Conservation (phyloP, 331 rosid genomes). For the Rosa hybrid region DNA sequence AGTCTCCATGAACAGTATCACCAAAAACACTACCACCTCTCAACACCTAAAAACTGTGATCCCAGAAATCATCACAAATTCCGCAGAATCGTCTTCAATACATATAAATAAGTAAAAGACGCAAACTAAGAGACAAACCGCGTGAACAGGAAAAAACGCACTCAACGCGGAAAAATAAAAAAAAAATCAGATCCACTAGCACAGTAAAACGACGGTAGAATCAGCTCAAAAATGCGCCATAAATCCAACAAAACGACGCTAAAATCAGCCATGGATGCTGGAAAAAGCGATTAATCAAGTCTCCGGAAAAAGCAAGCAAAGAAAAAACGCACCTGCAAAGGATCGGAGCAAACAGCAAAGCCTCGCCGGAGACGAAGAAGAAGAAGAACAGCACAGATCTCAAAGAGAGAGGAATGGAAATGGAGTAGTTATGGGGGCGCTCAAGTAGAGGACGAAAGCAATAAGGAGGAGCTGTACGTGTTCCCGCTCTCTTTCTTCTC, state of each 20-base stretch:
- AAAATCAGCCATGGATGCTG: not conserved
- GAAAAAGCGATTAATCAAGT: not conserved
- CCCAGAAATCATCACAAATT: not conserved
- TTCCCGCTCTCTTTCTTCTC: slow-evolving; percentile 42
- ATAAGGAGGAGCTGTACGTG: slow-evolving; percentile 25
- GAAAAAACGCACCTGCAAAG: slow-evolving; percentile 18
- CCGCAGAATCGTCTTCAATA: not conserved
- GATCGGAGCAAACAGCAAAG: slow-evolving; percentile 16
- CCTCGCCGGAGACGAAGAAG: slow-evolving; percentile 21
- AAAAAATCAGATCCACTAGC: slow-evolving; percentile 17
- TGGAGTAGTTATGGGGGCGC: slow-evolving; percentile 18
- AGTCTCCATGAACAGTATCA: slow-evolving; percentile 22
- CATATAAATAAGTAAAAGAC: not conserved
- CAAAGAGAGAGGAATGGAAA: not conserved
- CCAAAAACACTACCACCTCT: not conserved
- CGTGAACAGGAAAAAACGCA: not conserved
- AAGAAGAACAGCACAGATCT: slow-evolving; percentile 45
- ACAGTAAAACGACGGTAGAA: slow-evolving; percentile 8
- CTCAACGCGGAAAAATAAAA: not conserved
- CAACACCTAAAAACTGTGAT: not conserved
- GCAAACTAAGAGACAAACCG: not conserved
- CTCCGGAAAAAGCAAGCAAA: slow-evolving; percentile 11
- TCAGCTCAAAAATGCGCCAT: slow-evolving; percentile 4
- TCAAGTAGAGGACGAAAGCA: slow-evolving; percentile 40
- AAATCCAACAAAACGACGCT: slow-evolving; percentile 16